Percentiles rank a stretch among this genome's conserved stretches.
Conservation (phyloP, 2,329 filamentous ascomycete genomes). For the Epichloe gansuensis region DNA sequence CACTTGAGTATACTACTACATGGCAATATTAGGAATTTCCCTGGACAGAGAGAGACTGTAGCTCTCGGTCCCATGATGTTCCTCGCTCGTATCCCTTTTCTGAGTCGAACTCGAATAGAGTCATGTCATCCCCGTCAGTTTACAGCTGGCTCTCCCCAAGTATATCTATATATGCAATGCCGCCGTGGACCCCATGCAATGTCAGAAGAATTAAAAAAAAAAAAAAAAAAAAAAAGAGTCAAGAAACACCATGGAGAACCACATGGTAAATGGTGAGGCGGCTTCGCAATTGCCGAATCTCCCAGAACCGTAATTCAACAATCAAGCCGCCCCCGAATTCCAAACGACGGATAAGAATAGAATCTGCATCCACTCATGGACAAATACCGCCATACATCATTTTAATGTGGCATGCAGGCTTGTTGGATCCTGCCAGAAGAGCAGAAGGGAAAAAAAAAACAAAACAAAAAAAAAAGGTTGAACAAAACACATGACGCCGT, state of each 20-base stretch:
- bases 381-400: neutral
- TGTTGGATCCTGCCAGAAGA: neutral
- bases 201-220: neutral
- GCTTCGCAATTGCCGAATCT: too few species aligned
- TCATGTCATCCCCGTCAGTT: neutral
- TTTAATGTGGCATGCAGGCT: slow-evolving; percentile 2
- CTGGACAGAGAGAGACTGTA: neutral
- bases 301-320: too few species aligned
- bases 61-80: neutral
- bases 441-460: neutral
- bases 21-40: neutral
- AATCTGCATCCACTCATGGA: neutral
- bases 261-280: too few species aligned
- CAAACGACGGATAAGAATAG: neutral
- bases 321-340: neutral
- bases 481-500: neutral
- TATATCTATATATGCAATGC: slow-evolving; percentile 4
- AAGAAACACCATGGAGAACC: neutral
- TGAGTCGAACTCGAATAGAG: too few species aligned
- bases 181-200: slow-evolving; percentile 2
- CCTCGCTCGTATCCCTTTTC: neutral
- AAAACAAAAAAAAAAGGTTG: neutral
- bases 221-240: neutral
- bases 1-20: neutral
- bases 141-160: slow-evolving; percentile 2